Conservation (phyloP, 345 rosid species). For the Jatropha curcas region DNA sequence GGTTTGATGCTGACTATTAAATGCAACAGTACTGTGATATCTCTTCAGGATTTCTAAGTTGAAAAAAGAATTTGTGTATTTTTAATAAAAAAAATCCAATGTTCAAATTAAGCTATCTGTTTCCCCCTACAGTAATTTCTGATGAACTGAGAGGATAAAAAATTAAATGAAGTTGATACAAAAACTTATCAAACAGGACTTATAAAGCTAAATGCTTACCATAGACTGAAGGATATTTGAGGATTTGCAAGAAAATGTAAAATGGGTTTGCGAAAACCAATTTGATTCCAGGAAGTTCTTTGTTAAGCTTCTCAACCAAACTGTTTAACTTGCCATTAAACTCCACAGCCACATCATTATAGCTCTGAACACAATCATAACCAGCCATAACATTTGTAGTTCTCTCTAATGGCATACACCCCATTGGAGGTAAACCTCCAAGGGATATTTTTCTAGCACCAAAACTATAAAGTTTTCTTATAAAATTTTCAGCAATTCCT, state of each 20-base stretch:
- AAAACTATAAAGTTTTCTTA: constrained; percentile 37
- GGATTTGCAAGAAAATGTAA: constrained; percentile 35
- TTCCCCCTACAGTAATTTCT: too few species aligned
- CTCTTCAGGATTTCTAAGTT: background rate
- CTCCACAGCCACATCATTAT: constrained; percentile 48
- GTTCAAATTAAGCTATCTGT: too few species aligned
- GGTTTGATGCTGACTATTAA: background rate
- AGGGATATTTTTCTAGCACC: constrained; percentile 59
- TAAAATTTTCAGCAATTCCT: constrained; percentile 36
- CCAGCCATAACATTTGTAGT: constrained; percentile 38
- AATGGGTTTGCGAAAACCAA: constrained; percentile 40
- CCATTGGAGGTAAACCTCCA: constrained; percentile 69
- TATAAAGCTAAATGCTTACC: constrained; percentile 29
- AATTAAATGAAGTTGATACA: background rate
- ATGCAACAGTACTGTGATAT: background rate
- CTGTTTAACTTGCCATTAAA: constrained; percentile 47
- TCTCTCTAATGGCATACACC: constrained; percentile 69
- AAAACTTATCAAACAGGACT: too few species aligned
- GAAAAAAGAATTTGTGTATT: too few species aligned
- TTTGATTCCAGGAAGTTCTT: constrained; percentile 47
- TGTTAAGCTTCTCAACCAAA: constrained; percentile 40
- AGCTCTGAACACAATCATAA: constrained; percentile 35
- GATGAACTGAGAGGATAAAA: too few species aligned
- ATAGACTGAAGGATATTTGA: constrained; percentile 35
- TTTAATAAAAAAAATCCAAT: too few species aligned